Evolutionary conservation across 192 early-diverging fungal genomes (phyloP), one percentile per base, ranked within the genome.

Genomic region (Podochytrium sp.): DNA sequence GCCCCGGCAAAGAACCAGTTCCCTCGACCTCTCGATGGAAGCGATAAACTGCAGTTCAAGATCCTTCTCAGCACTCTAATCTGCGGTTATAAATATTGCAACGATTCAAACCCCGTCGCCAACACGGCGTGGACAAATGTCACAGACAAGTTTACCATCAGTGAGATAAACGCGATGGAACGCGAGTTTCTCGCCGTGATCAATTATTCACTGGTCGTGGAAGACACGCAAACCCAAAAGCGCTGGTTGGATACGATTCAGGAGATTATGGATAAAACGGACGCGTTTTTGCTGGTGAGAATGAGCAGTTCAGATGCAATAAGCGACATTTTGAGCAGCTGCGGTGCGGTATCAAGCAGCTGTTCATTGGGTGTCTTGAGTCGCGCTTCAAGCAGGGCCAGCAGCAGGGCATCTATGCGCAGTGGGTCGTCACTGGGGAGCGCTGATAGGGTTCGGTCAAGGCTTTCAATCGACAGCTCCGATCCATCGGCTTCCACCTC

Each of bases 211-310:
- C 42, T 66, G 40, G 14, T 66, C 32, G 65, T 66, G 20, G 65
- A 66, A 33, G 65, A 66, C 33, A 43, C 14, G 49, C 42, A 66
- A 32, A 66, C 65, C 42, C 65, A 66, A 14, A 29, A 43, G 43
- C 65, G 65, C 18, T 66, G 65, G 65, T 43, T 66, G 1, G 65
- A 66, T 30, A 66, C 65, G 3, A 66, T 66, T 43, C 60, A 62
- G 39, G 65, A 66, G 1, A 39, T 66, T 12, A 66, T 43, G 10
- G 65, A 66, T 27, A 43, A 66, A 30, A 43, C 65, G 20, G 65
- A 66, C 43, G 50, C 65, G 10, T 66, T 33, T 43, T 50, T 66
- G 65, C 43, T 66, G 65, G 65, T 66, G 20, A 43, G 32, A 29
- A 66, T 66, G 12, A 50, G 43, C 14, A 43, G 10, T 33, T 20